Percentiles rank a stretch among this genome's conserved stretches.
These are phyloP conservation scores for Gymnopus androsaceus DNA, from an alignment of 1,284 basidiomycete species.

Conservation along the genomic window DNA sequence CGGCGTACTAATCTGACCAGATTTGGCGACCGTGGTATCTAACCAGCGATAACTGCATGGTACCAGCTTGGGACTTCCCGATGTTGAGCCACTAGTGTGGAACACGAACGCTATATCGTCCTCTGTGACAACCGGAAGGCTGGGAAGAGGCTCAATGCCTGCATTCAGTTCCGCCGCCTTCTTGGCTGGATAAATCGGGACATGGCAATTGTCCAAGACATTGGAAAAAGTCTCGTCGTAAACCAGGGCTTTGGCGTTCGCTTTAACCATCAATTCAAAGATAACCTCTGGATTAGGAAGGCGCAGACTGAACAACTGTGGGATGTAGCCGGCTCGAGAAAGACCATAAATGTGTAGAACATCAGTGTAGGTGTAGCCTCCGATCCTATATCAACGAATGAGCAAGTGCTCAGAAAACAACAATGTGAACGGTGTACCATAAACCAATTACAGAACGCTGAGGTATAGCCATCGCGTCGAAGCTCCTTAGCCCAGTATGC, in stretches of 20 bases:
- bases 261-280: conserved; percentile 60
- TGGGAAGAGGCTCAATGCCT: conserved; percentile 43
- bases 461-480: conserved; percentile 41
- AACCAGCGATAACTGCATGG: conserved; percentile 67
- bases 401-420: conserved; percentile 7
- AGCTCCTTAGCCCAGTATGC: conserved; percentile 55
- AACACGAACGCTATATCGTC: conserved; percentile 63
- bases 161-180: conserved; percentile 39
- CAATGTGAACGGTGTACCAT: conserved; percentile 47
- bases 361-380: conserved; percentile 67
- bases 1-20: conserved; percentile 52
- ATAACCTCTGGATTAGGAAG: conserved; percentile 69
- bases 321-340: conserved; percentile 70
- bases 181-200: conserved; percentile 50
- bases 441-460: conserved; percentile 63
- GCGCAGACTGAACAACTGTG: conserved; percentile 71
- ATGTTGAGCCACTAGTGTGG: conserved; percentile 76
- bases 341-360: conserved; percentile 71
- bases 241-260: conserved; percentile 61
- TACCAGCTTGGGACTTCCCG: conserved; percentile 72
- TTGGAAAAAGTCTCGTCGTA: conserved; percentile 51
- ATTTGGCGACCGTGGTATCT: conserved; percentile 55
- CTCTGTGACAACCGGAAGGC: conserved; percentile 38
- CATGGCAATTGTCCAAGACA: conserved; percentile 38
- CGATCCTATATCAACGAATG: conserved; percentile 47